Percentiles rank a stretch among this genome's conserved stretches.
Evolutionary conservation across 1,284 basidiomycete species (phyloP).

Genomic region (Neolentinus lepideus): DNA sequence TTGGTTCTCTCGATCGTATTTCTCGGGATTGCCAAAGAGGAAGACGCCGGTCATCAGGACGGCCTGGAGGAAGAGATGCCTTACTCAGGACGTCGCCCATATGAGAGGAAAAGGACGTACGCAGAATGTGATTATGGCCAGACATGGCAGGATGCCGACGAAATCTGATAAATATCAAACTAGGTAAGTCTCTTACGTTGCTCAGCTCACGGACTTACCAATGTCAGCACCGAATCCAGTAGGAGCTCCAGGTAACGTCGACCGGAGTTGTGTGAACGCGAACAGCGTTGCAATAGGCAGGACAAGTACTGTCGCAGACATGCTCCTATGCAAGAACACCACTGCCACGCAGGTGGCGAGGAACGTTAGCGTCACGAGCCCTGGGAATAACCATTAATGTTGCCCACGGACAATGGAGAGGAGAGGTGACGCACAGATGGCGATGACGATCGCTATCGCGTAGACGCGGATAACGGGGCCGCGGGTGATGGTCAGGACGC

Average conservation of each 20-base stretch:
- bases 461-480: conserved; percentile 16
- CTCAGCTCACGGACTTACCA: conserved; percentile 3
- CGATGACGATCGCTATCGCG: conserved; percentile 14
- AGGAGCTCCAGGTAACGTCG: conserved; percentile 16
- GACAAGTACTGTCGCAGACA: conserved; percentile 14
- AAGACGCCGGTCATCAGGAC: conserved; percentile 17
- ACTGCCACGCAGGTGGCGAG: conserved; percentile 14
- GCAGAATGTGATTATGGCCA: conserved; percentile 16
- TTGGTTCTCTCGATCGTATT: neutral
- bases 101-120: conserved; percentile 7
- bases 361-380: conserved; percentile 16
- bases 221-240: conserved; percentile 17
- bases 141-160: conserved; percentile 16
- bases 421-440: conserved; percentile 13
- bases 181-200: neutral
- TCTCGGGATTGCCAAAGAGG: conserved; percentile 15
- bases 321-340: conserved; percentile 15
- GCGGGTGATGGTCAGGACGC: conserved; percentile 11
- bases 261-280: conserved; percentile 17
- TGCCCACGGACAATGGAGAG: neutral
- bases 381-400: neutral
- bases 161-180: conserved; percentile 10
- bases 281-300: conserved; percentile 16
- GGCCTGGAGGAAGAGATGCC: conserved; percentile 6
- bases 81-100: neutral